Conservation (phyloP, 2,329 filamentous ascomycete species). For the Diaporthe citriasiana region DNA sequence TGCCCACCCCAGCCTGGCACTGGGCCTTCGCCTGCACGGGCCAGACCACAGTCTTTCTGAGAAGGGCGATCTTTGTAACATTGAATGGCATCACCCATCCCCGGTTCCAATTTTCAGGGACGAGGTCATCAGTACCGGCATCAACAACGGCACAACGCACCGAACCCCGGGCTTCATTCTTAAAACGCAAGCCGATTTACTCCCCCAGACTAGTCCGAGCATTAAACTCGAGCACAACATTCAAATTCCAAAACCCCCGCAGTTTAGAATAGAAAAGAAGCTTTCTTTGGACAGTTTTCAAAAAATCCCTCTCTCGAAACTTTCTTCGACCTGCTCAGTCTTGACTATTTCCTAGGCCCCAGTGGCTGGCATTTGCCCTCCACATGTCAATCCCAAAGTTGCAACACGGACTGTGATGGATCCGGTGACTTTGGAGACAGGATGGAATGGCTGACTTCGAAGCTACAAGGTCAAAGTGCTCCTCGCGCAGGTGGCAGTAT, state of each 20-base stretch:
- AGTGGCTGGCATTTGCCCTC: background rate
- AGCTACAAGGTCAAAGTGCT: background rate
- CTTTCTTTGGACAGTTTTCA: background rate
- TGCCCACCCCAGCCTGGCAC: background rate
- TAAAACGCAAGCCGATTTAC: background rate
- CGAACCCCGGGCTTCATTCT: background rate
- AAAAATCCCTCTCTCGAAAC: background rate
- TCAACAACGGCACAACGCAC: too few species aligned
- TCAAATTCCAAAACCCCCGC: background rate
- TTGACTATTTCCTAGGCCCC: background rate
- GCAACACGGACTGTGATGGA: background rate
- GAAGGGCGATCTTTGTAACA: background rate
- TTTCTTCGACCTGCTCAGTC: background rate
- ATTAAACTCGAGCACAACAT: background rate
- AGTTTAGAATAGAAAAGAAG: background rate
- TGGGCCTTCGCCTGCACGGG: constrained; percentile 35
- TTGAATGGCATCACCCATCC: background rate
- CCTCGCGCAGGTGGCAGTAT: background rate
- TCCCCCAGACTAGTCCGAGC: background rate
- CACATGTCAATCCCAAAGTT: background rate
- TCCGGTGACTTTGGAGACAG: background rate
- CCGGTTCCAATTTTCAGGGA: background rate
- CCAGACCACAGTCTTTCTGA: constrained; percentile 58
- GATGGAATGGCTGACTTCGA: background rate
- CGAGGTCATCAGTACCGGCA: background rate